phyloP scores from a whole-genome alignment of 2,329 filamentous ascomycete genomes.

The Aspergillus melleus region DNA sequence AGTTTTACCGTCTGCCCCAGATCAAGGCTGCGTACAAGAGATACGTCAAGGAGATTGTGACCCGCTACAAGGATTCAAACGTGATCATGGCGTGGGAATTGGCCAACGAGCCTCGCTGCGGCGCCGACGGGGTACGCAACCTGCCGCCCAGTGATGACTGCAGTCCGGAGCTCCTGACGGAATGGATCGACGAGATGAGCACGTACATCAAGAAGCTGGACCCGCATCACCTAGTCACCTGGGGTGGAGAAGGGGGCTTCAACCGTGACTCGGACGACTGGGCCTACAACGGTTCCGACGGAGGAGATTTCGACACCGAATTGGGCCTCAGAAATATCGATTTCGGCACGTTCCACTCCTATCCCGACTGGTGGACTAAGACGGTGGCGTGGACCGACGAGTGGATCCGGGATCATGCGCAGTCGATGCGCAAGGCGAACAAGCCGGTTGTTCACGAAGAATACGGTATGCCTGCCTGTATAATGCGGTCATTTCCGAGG shows the following conservation, averaged over 20 bases:
- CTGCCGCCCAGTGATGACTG: slow-evolving; percentile 12
- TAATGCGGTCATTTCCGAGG: too few relatives aligned
- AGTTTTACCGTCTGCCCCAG: slow-evolving; percentile 15
- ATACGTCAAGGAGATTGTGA: slow-evolving; percentile 16
- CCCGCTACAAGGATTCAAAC: slow-evolving; percentile 10
- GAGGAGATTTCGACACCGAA: slow-evolving; percentile 14
- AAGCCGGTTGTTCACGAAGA: slow-evolving; percentile 17
- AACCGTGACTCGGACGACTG: slow-evolving; percentile 16
- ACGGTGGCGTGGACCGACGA: slow-evolving; percentile 15
- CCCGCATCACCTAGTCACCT: slow-evolving; percentile 16
- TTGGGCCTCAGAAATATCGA: slow-evolving; percentile 12
- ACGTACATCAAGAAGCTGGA: slow-evolving; percentile 17
- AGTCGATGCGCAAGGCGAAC: background rate
- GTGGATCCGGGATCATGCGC: slow-evolving; percentile 14
- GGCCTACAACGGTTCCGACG: slow-evolving; percentile 14
- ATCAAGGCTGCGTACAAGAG: slow-evolving; percentile 14
- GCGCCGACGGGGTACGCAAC: slow-evolving; percentile 11
- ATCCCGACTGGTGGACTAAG: slow-evolving; percentile 18
- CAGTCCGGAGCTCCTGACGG: slow-evolving; percentile 9
- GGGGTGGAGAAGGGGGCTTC: slow-evolving; percentile 17
- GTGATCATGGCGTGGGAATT: slow-evolving; percentile 18
- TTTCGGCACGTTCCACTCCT: slow-evolving; percentile 16
- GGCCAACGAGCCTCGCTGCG: slow-evolving; percentile 17
- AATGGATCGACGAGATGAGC: slow-evolving; percentile 17
- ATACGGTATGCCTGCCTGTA: slow-evolving; percentile 3